A percentile compares a stretch with the other conserved stretches of the same genome.
Conservation (phyloP, 2,329 filamentous ascomycete species). For the Polytolypa hystricis region DNA sequence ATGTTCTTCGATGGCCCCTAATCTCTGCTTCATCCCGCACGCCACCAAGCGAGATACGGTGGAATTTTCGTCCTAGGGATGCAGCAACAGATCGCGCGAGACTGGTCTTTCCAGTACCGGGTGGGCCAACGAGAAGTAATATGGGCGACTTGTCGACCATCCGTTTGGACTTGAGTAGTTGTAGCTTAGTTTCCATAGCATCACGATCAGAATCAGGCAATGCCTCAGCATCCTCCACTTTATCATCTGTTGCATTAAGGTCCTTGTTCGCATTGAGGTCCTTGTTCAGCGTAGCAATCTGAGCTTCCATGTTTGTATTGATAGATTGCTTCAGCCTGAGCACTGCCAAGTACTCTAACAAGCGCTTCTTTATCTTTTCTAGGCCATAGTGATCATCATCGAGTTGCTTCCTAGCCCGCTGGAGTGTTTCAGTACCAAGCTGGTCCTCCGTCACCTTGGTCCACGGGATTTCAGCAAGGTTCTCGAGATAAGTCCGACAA, state of each 20-base stretch:
- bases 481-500: constrained; percentile 86
- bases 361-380: constrained; percentile 91
- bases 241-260: constrained; percentile 32
- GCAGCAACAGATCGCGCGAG: constrained; percentile 86
- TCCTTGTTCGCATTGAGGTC: no score
- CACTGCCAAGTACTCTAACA: constrained; percentile 94
- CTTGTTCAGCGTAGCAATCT: constrained; percentile 50
- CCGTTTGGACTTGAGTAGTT: constrained; percentile 66
- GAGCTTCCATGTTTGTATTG: constrained; percentile 69
- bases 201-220: constrained; percentile 36
- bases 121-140: constrained; percentile 80
- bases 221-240: constrained; percentile 48
- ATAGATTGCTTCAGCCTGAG: constrained; percentile 85
- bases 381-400: constrained; percentile 95
- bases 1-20: constrained; percentile 83
- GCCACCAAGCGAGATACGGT: constrained; percentile 90
- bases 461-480: constrained; percentile 89
- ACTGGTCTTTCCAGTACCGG: constrained; percentile 92
- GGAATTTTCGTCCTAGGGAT: constrained; percentile 87
- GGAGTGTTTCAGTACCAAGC: constrained; percentile 68
- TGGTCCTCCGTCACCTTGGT: constrained; percentile 72
- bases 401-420: constrained; percentile 72
- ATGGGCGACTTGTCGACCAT: constrained; percentile 95
- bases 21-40: constrained; percentile 97
- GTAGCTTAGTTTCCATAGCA: constrained; percentile 51